Base-by-base conservation (phyloP, 2,329 filamentous ascomycete genomes). In the Microcyclospora tardicrescens region DNA sequence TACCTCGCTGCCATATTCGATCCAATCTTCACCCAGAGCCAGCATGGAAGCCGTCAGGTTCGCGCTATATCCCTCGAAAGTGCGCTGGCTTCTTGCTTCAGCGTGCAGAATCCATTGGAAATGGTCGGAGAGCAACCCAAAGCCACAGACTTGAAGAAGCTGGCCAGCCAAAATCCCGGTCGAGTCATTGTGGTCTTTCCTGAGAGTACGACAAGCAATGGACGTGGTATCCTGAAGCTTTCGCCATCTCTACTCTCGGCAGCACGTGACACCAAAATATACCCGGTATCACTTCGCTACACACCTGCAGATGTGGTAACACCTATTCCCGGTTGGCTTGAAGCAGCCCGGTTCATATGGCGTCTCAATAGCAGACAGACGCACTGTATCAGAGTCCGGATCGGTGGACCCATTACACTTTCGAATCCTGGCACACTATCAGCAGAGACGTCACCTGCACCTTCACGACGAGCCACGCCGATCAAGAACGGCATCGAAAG, bases 1-100 rank as follows among this genome's bases (percentile, higher is more conserved):
- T 98, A 96, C 61, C 77, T 98, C 16, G 85, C 91, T 43, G 87
- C 86, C 46, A 85, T 96, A 55, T 98, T 96, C 67, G 85, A 95
- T 58, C 91, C 91, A 2, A 73, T 98, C 58, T 96, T 98, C 64
- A 93, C 86, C 10, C 68, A 83, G 34, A 84, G 81, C 0, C 47
- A 45, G 31, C 42, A 46, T 13, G 67, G 70, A 43, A 81, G 77
- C 2, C 73, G 76, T 34, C 74, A 78, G 42, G 81, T 98, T 16
- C 77, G 80, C 51, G 80, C 72, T 34, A 75, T 96, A 34, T 81
- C 81, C 3, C 75, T 96, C 5, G 68, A 86, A 33, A 67, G 76
- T 51, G 86, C 87, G 35, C 77, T 93, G 35, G 54, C 79, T 14
- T 76, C 79, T 44, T 82, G 49, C 45, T 55, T 58, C 41, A 38